Evolutionary conservation across 2,329 filamentous ascomycete genomes (phyloP), one percentile per base, ranked within the genome.

Genomic region (Xylariaceae sp.): DNA sequence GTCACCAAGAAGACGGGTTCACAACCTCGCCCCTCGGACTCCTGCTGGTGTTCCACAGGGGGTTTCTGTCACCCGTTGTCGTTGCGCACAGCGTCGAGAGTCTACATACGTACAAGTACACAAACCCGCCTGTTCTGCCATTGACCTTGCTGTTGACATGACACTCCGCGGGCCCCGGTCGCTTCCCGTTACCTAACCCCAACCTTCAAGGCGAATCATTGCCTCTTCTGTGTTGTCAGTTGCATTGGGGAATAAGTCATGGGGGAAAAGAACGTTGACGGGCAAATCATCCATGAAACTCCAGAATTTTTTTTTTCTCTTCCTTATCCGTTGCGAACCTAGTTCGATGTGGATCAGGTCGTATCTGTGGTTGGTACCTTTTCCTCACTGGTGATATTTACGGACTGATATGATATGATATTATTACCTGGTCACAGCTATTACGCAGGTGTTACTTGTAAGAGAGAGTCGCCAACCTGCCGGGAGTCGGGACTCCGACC

Each of bases 121-220:
- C 37, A 42, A 42, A 13, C 37, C 11, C 11, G 37, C 8, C 37
- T 42, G 37, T 13, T 42, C 37, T 10, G 37, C 37, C 37, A 42
- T 42, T 13, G 37, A 42, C 37, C 8, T 13, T 8, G 37, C 37
- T 42, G 37, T 42, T 42, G 15, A 18, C 8, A 50, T 50, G 48
- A 50, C 30, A 50, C 49, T 30, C 30, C 34, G 4, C 48, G 5
- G 30, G 7, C 52, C 35, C 52, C 42, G 42, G 42, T 47, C 18
- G 44, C 37, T 48, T 39, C 34, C 53, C 18, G n/a, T 30, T 55
- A 42, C 53, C 42, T 53, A 61, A 44, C 50, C 57, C 56, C 53
- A 37, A 50, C 37, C 15, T 13, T 52, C 23, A 50, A 39, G n/a
- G 61, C 55, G 56, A 57, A 63, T 63, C 59, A 49, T 63, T 63